Evolutionary conservation across 2,329 filamentous ascomycete species (phyloP).

Genomic region (Teratosphaeria gauchensis): DNA sequence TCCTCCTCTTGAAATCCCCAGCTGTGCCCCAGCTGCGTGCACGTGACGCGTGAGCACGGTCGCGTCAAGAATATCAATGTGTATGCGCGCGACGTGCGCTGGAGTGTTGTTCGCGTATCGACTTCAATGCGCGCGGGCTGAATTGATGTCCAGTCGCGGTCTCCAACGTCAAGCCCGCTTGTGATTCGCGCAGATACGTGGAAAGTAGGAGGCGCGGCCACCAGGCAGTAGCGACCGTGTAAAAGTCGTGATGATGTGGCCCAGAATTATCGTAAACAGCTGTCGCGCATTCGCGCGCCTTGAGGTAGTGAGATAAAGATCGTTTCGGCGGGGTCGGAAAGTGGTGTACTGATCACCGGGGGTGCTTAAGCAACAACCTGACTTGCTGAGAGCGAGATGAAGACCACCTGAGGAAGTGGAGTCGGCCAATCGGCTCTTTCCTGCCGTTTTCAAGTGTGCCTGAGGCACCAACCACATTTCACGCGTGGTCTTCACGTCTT

Average conservation of each 20-base stretch:
- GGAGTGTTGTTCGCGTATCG: background rate
- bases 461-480: too few species aligned
- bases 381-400: background rate
- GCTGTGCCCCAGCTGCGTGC: background rate
- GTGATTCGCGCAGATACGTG: background rate
- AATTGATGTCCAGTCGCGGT: background rate
- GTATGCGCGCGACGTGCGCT: background rate
- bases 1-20: background rate
- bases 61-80: background rate
- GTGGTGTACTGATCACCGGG: background rate
- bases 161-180: background rate
- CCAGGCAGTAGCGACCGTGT: background rate
- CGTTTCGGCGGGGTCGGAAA: background rate
- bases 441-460: too few species aligned
- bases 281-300: background rate
- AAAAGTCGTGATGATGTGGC: background rate
- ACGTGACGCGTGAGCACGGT: background rate
- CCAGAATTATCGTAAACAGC: background rate
- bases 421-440: too few species aligned
- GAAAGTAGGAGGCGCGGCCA: background rate
- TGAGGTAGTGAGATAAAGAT: background rate
- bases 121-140: background rate
- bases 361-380: background rate
- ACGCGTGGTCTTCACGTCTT: too few species aligned
- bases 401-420: background rate